Evolutionary conservation across 2,329 filamentous ascomycete species (phyloP), one percentile per base, ranked within the genome.

Genomic region (Nemania sp.): DNA sequence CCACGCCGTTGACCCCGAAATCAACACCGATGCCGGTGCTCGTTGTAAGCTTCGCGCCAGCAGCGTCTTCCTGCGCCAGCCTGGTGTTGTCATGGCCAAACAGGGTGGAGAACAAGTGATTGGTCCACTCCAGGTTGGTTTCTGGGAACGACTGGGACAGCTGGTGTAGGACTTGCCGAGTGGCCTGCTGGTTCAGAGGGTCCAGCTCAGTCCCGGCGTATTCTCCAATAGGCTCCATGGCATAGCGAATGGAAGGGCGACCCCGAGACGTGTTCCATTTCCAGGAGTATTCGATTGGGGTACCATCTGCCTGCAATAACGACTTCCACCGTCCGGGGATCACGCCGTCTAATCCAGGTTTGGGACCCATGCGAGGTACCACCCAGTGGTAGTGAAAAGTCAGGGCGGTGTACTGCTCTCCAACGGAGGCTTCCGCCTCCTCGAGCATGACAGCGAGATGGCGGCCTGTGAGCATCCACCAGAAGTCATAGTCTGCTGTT

Each of bases 391-490:
- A 59, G 20, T 51, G 48, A 42, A 64, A 59, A 3, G 61, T 15
- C 10, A 59, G 54, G 11, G 59, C 55, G 13, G 53, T 59, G 34
- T 55, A 52, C n/a, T 64, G 62, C 52, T 47, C 42, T n/a, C 61
- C 59, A 9, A 34, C 17, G 7, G 62, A 25, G 20, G 58, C 55
- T 11, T 37, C 54, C 25, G 62, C 59, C 25, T 52, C 51, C 20
- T 64, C 51, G 2, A 64, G 17, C n/a, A 64, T 25, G 6, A 53
- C 20, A 5, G 62, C 62, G 11, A 62, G 29, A 39, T 64, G 58
- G 2, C 21, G 59, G 3, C 59, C 55, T n/a, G 59, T 48, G 32
- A 43, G 37, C 54, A 49, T 53, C 59, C 59, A 58, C 59, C 59
- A 62, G 32, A 50, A 54, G 50, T 62, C 45, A 13, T 32, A 25